Evolutionary conservation across 2,329 filamentous ascomycete genomes (phyloP), one percentile per base, ranked within the genome.

Genomic region (Bipolaris zeicola): DNA sequence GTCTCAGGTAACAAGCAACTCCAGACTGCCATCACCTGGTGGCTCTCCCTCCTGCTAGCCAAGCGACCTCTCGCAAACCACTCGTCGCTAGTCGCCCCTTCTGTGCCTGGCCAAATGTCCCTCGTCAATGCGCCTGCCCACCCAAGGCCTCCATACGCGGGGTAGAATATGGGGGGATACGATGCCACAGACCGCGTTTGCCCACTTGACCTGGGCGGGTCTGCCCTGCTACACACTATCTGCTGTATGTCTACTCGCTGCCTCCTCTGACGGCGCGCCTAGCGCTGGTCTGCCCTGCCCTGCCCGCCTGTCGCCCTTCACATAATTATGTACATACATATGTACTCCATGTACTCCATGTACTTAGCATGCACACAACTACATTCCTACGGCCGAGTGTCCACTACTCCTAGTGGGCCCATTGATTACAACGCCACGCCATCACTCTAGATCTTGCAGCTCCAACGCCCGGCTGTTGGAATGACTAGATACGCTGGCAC

Each of bases 1-100:
- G 62, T 64, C 63, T 68, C 57, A 67, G 57, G 65, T 69, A 68
- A 68, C 64, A 66, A 62, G 41, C 64, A 58, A 36, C 61, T 61
- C 56, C 60, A 56, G 47, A 46, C 34, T 50, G 61, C 60, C 60
- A 62, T 69, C 68, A 71, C 60, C 64, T 68, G 65, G 60, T 62
- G 60, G 59, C 52, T 55, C 48, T 47, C 10, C 55, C 43, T 57
- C 41, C 52, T 65, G 36, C 64, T 61, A 62, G 60, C 54, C 65
- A 63, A 56, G 61, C 24, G 50, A 45, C 51, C 56, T 55, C 57
- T 37, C 48, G 49, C 28, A 50, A 43, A 48, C 37, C 44, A 39
- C 28, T 37, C 48, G 57, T 46, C 39, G 47, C 57, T 57, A 61
- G 59, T 54, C 61, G 24, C 57, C 53, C 39, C 41, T 34, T 58